Evolutionary conservation across 345 rosid genomes (phyloP).

Genomic region (Citrus unshiu): DNA sequence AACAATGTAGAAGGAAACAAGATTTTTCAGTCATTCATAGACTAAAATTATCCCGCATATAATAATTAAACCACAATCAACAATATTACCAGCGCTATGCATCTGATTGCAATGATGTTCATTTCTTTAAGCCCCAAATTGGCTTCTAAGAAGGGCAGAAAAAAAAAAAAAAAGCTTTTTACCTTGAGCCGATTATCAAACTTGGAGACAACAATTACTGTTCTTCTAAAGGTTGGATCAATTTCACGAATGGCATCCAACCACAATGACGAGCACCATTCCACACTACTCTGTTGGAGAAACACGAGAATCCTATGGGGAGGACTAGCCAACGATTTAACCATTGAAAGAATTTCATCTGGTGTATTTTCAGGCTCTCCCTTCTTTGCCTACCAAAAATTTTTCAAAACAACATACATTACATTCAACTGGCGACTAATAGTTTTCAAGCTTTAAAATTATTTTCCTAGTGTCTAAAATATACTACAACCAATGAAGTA

Average conservation of each 20-base stretch:
- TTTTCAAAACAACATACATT: neutral
- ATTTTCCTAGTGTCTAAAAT: neutral
- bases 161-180: neutral
- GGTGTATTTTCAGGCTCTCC: conserved; percentile 98
- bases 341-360: conserved; percentile 90
- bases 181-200: conserved; percentile 98
- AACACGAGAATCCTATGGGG: conserved; percentile 90
- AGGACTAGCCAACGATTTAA: conserved; percentile 87
- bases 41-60: neutral
- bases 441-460: neutral
- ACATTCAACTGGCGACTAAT: neutral
- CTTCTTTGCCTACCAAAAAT: conserved; percentile 67
- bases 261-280: conserved; percentile 98
- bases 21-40: neutral
- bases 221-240: conserved; percentile 83
- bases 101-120: neutral
- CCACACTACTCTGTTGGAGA: conserved; percentile 97
- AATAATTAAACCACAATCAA: neutral
- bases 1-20: neutral
- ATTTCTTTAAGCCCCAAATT: neutral
- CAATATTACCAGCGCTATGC: too few relatives aligned
- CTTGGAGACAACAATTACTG: conserved; percentile 87
- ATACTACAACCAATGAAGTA: conserved; percentile 3
- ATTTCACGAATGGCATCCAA: conserved; percentile 85
- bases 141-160: neutral